Evolutionary conservation across 176 grass and related monocot genomes (phyloP), one percentile per base, ranked within the genome.

Genomic region (Tillandsia fasciculata): DNA sequence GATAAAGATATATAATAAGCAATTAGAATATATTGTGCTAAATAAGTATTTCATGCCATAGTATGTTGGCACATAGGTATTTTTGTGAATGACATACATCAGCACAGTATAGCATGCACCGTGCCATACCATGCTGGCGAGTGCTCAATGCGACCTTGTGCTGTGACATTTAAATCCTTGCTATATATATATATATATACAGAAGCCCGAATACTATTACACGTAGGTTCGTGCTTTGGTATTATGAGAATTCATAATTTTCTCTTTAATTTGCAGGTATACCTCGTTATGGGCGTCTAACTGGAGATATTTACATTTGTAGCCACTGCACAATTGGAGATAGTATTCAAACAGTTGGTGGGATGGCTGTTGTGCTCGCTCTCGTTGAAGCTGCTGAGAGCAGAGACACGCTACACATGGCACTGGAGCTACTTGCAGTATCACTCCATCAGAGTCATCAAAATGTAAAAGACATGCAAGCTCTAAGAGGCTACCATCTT

Each of bases 401-500:
- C 68, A 89, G 78, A 76, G 84, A 99, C 64, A 99, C 90, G 95
- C 78, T 99, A 57, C 90, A 99, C 66, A 90, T 99, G 95, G 86
- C 87, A 50, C 78, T 99, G 29, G 90, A 99, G 76, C 69, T 99
- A 64, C 90, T 99, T 59, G 90, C 87, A 64, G 81, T 90, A 68
- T 99, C 90, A 74, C 89, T 99, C 69, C 82, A 99, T 12, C 95
- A 99, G 80, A 93, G 70, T 67, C 90, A 89, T 80, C 90, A 87
- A 74, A 93, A 93, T 79, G 76, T 99, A 67, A 87, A 90, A 74
- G 85, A 90, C 75, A 99, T 99, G 95, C 87, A 94, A 78, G 63
- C 84, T 59, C 85, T 99, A 53, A 84, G 84, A 77, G 94, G 95
- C 2, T 99, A 99, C 66, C 95, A 99, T 85, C 85, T 99, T 51